Percentiles rank a stretch among this genome's conserved stretches.
These are phyloP conservation scores for Podospora anserina DNA, from an alignment of 495 filamentous ascomycete genomes.

Conservation along the genomic window DNA sequence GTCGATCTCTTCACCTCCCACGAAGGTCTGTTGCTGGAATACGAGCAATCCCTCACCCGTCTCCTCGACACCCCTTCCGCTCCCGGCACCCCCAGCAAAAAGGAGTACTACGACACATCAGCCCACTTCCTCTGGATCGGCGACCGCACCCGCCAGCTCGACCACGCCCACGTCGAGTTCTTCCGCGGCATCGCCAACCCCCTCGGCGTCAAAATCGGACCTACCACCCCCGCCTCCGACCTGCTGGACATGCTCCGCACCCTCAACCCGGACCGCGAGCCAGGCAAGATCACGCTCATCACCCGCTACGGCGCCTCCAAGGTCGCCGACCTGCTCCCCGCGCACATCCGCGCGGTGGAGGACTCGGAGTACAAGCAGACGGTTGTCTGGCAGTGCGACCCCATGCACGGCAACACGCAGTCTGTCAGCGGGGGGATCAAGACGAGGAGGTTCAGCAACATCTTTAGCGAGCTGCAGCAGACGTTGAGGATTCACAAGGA, in stretches of 20 bases:
- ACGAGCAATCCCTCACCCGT: constrained; percentile 83
- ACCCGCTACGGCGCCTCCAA: constrained; percentile 84
- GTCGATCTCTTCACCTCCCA: constrained; percentile 94
- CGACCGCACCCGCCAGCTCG: constrained; percentile 87
- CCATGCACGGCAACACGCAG: constrained; percentile 90
- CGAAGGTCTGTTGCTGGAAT: constrained; percentile 90
- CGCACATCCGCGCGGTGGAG: constrained; percentile 84
- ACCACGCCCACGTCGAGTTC: constrained; percentile 93
- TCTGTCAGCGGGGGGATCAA: constrained; percentile 73
- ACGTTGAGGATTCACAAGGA: constrained; percentile 80
- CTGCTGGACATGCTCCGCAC: constrained; percentile 72
- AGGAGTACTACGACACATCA: constrained; percentile 81
- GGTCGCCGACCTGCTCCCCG: constrained; percentile 66
- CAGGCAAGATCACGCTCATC: constrained; percentile 92
- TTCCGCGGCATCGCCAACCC: constrained; percentile 95
- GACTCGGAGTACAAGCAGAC: constrained; percentile 61
- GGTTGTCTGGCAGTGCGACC: constrained; percentile 97
- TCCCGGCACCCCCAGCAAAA: constrained; percentile 23
- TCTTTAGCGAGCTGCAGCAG: constrained; percentile 77
- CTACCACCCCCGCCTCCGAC: constrained; percentile 70
- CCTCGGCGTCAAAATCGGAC: constrained; percentile 93
- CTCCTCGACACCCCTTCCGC: constrained; percentile 61
- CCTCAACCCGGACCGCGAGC: constrained; percentile 75
- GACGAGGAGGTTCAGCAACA: constrained; percentile 81
- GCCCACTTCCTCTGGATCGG: constrained; percentile 98